These are phyloP conservation scores for Ceratocystis eucalypticola DNA, from an alignment of 2,329 filamentous ascomycete species.

Conservation along the genomic window DNA sequence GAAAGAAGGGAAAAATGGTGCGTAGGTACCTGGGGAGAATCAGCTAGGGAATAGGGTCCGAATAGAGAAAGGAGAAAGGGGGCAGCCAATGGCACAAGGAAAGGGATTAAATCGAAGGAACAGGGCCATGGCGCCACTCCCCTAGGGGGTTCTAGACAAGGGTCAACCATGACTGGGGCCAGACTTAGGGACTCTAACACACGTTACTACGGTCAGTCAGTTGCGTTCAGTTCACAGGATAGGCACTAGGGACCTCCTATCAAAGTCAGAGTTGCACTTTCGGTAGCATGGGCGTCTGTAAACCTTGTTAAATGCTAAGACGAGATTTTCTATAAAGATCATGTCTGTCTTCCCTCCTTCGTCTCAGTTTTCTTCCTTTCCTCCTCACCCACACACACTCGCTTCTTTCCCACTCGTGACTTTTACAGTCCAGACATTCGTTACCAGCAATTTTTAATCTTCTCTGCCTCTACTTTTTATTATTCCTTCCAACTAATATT, in stretches of 20 bases:
- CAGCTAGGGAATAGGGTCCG: slow-evolving; percentile 3
- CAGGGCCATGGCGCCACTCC: slow-evolving; percentile 1
- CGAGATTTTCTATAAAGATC: slow-evolving; percentile 34
- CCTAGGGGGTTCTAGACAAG: not conserved
- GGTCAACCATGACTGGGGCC: not conserved
- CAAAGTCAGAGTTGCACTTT: not conserved
- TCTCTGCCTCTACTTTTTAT: slow-evolving; percentile 27
- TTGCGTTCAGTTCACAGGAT: not conserved
- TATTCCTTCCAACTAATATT: slow-evolving; percentile 28
- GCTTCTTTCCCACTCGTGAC: slow-evolving; percentile 15
- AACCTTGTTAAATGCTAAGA: not conserved
- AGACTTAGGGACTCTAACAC: not conserved
- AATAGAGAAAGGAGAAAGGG: not conserved
- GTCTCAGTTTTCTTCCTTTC: slow-evolving; percentile 23
- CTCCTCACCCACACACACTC: slow-evolving; percentile 39
- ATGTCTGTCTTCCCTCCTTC: slow-evolving; percentile 27
- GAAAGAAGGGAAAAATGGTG: not conserved
- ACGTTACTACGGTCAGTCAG: not conserved
- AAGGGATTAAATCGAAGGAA: not conserved
- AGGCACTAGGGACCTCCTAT: slow-evolving; percentile 1
- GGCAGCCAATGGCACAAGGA: not conserved
- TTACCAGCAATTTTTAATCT: slow-evolving; percentile 18
- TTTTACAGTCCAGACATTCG: slow-evolving; percentile 19
- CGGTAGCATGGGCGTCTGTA: slow-evolving; percentile 20
- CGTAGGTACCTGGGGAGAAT: not conserved